A percentile compares a stretch with the other conserved stretches of the same genome.
phyloP scores from a whole-genome alignment of 345 rosid species.

The Hevea brasiliensis region DNA sequence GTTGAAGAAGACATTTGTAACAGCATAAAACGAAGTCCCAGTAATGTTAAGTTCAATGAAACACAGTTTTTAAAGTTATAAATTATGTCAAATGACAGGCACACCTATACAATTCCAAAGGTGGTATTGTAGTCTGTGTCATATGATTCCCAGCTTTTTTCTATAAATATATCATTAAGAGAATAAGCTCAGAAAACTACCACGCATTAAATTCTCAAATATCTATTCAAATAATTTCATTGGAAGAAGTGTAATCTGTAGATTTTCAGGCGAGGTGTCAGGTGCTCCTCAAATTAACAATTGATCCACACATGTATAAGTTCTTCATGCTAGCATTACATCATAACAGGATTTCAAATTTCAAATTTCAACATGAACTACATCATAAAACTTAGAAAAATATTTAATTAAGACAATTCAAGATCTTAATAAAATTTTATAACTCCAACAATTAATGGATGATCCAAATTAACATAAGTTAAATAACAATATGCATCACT shows the following conservation, averaged over 20 bases:
- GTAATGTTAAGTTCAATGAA: slow-evolving; percentile 2
- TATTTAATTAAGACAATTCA: not conserved
- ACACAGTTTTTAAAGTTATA: not conserved
- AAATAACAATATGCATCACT: not conserved
- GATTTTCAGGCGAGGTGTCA: no score
- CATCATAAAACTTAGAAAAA: not conserved
- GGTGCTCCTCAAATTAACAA: not conserved
- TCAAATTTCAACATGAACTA: not conserved
- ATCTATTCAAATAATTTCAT: no score
- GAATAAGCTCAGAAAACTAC: slow-evolving; percentile 6
- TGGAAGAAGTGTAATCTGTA: no score
- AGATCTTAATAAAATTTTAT: no score
- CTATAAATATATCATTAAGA: slow-evolving; percentile 30
- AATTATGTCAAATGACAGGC: slow-evolving; percentile 18
- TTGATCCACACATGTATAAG: no score
- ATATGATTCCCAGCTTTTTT: not conserved
- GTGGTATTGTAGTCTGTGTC: not conserved
- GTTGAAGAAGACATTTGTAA: slow-evolving; percentile 13
- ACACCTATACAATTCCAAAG: slow-evolving; percentile 21
- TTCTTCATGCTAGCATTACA: not conserved
- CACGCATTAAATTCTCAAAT: not conserved
- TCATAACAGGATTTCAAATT: not conserved
- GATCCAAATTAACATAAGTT: not conserved
- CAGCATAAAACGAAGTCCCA: slow-evolving; percentile 12
- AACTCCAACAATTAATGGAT: not conserved